Conservation (phyloP, 192 early-diverging fungal genomes). For the Tieghemiomyces parasiticus region DNA sequence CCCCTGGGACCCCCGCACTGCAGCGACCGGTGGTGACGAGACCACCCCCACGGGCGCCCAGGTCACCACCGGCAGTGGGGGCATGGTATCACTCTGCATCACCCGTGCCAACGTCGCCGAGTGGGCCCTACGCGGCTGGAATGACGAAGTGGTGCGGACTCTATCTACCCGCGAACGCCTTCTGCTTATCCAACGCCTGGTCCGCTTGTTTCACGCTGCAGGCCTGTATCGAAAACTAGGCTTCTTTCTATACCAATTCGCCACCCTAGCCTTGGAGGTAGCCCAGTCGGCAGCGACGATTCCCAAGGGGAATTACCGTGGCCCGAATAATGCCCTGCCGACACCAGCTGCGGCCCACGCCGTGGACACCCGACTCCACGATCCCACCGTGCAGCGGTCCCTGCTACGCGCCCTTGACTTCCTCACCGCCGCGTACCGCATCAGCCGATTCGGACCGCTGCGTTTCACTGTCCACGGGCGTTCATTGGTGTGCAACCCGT, state of each 20-base stretch:
- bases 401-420: neutral
- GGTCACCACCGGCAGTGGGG: too few relatives aligned
- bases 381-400: neutral
- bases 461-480: neutral
- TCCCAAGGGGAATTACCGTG: neutral
- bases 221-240: constrained; percentile 3
- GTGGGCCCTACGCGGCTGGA: constrained; percentile 6
- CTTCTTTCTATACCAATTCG: constrained; percentile 3
- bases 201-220: neutral
- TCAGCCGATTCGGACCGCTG: neutral
- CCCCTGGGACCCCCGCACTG: neutral
- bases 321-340: neutral
- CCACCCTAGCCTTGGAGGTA: neutral
- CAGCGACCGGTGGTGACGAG: too few relatives aligned
- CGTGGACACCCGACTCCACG: neutral
- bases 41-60: too few relatives aligned
- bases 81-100: too few relatives aligned
- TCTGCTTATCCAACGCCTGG: neutral
- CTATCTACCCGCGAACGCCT: neutral
- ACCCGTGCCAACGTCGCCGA: neutral
- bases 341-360: neutral
- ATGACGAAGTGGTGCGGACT: neutral
- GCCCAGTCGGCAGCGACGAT: neutral
- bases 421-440: neutral
- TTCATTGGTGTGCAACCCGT: neutral